Conservation (phyloP, 768 basidiomycete genomes). For the Hebeloma cylindrosporum region DNA sequence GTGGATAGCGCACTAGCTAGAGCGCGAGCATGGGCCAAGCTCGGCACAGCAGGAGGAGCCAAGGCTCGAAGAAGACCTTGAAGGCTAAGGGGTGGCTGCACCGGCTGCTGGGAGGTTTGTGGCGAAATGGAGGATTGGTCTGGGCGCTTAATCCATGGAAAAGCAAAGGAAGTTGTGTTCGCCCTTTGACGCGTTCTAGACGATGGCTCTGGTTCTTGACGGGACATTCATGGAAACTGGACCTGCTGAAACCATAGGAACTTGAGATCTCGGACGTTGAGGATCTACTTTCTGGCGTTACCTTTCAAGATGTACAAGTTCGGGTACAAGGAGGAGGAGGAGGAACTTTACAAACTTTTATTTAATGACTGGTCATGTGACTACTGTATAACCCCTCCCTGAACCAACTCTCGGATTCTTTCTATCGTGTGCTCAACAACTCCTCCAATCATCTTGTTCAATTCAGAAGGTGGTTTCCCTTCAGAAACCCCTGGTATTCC, state of each 20-base stretch:
- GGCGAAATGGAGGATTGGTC: too few species aligned
- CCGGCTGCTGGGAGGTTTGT: conserved; percentile 20
- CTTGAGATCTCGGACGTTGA: not conserved
- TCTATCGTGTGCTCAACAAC: conserved; percentile 26
- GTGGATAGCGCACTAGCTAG: conserved; percentile 52
- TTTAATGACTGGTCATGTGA: too few species aligned
- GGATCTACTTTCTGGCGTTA: too few species aligned
- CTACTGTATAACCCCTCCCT: too few species aligned
- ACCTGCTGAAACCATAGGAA: not conserved
- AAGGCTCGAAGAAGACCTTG: conserved; percentile 44
- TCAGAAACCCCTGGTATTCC: conserved; percentile 22
- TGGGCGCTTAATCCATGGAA: conserved; percentile 33
- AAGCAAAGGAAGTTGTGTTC: conserved; percentile 35
- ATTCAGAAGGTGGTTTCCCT: conserved; percentile 12
- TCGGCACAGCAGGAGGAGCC: conserved; percentile 64
- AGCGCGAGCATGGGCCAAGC: conserved; percentile 58
- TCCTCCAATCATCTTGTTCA: conserved; percentile 21
- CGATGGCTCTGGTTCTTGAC: conserved; percentile 28
- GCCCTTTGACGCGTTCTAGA: conserved; percentile 31
- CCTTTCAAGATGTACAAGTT: too few species aligned
- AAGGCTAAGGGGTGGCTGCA: conserved; percentile 33
- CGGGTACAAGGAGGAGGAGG: too few species aligned
- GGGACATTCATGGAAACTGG: conserved; percentile 28
- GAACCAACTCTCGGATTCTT: conserved; percentile 23
- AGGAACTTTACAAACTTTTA: too few species aligned